Base-by-base conservation (phyloP, 2,329 filamentous ascomycete genomes). In the Arthrobotrys iridis region DNA sequence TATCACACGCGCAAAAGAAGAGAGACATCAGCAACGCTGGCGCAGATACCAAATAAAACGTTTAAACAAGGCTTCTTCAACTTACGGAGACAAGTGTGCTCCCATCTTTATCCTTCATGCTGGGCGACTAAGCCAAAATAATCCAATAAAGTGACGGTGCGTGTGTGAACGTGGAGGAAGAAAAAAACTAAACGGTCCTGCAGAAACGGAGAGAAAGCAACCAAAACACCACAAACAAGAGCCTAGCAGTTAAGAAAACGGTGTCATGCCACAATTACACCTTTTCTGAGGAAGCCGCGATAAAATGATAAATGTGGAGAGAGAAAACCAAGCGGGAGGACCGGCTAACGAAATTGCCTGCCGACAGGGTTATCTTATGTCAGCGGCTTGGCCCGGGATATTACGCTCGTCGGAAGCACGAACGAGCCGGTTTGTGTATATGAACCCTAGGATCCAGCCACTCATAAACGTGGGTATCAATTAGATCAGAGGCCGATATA, bases 1-100 rank as follows among this genome's bases (percentile, higher is more conserved):
- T 88, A 78, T 43, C 62, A 67, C 70, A 74, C 70, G 62, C 70
- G 46, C 41, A 52, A 50, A 30, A 52, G 45, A 77, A 78, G 65
- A 67, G 63, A 74, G 79, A 62, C 79, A 80, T 82, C 70, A 82
- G 80, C 40, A 60, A 62, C 64, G 73, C 68, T n/a, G 45, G 59
- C 45, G 43, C 35, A 52, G 28, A 55, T 28, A 55, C 46, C 43
- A 46, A 63, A 15, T 20, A 43, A 18, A 2, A 18, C 20, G 15
- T 30, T 4, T 11, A 59, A 45, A 67, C 26, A 40, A 40, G 62
- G 28, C 41, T 50, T 62, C 37, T 30, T 43, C 37, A 50, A 73
- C 68, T 59, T 63, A 74, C 70, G 70, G 70, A 67, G 52, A 74
- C n/a, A 43, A 74, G 13, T 10, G 70, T 74, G 45, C 43, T 62